Evolutionary conservation across 2,329 filamentous ascomycete genomes (phyloP), one percentile per base, ranked within the genome.

Genomic region (Neophaeococcomyces aloes): DNA sequence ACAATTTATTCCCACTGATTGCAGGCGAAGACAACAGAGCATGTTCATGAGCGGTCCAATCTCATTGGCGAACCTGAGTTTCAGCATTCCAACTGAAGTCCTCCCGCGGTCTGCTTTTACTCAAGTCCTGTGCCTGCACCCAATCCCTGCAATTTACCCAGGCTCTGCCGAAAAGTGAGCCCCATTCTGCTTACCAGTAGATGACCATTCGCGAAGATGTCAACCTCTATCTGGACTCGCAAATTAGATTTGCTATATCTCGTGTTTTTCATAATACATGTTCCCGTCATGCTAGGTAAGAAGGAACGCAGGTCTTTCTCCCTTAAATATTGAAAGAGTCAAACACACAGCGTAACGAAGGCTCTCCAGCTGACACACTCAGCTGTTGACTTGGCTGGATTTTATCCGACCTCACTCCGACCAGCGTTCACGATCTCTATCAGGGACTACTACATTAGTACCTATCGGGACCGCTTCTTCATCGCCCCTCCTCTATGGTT

Each of bases 401-500:
- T 78, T 44, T 79, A 78, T 49, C 78, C 79, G 1, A 37, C 62
- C 3, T 59, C 60, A 29, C 51, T 79, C 7, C 67, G 66, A 37
- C 73, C 73, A 0, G 42, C 60, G 0, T 65, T 75, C 56, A 70
- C 78, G 53, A 57, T 58, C 32, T 48, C 59, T 0, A 48, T 83
- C 2, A 72, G 74, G 46, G 55, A 61, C 2, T 81, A 65, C 60
- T 81, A 83, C 59, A 65, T 80, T 47, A 57, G 63, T 1, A 79
- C 69, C 1, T 81, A 80, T 58, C 66, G 69, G 11, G 79, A 83
- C 56, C 74, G 71, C 42, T 80, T 81, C 65, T 81, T 83, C 62
- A 65, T 69, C 27, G 56, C 64, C 6, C 68, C 75, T 2, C 78
- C 78, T 30, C 58, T 66, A 3, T 83, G 75, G 71, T 83, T 83